A percentile compares a stretch with the other conserved stretches of the same genome.
These are phyloP conservation scores for Excoecaria cochinchinensis DNA, from an alignment of 345 rosid genomes.

Conservation along the genomic window DNA sequence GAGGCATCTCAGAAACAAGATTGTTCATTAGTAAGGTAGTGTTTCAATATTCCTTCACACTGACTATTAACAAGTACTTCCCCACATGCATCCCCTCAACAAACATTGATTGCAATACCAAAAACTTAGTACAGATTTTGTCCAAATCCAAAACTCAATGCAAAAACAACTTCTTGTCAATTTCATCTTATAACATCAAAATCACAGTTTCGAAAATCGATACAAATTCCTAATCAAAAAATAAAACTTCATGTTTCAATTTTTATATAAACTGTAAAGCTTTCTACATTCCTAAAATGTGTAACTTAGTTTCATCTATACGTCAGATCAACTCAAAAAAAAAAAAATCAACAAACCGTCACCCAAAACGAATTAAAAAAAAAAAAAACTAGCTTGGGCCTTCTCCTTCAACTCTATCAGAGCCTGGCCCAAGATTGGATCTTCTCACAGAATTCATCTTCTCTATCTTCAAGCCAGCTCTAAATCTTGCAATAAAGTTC, in stretches of 20 bases:
- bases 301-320: neutral
- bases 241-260: neutral
- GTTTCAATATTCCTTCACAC: too few relatives aligned
- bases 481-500: constrained; percentile 74
- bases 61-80: too few relatives aligned
- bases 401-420: constrained; percentile 12
- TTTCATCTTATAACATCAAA: neutral
- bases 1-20: too few relatives aligned
- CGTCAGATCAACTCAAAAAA: neutral
- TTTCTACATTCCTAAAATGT: neutral
- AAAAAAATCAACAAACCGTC: constrained; percentile 10
- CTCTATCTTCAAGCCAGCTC: constrained; percentile 74
- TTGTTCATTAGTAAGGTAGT: too few relatives aligned
- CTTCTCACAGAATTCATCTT: constrained; percentile 59
- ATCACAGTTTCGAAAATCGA: neutral
- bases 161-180: too few relatives aligned
- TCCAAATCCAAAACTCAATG: too few relatives aligned
- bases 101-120: too few relatives aligned
- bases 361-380: neutral
- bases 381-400: neutral
- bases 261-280: neutral
- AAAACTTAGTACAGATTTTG: too few relatives aligned
- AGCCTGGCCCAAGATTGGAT: constrained; percentile 62
- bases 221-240: neutral
- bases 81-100: too few relatives aligned